phyloP scores from a whole-genome alignment of 768 basidiomycete species.

The Collybiopsis confluens region DNA sequence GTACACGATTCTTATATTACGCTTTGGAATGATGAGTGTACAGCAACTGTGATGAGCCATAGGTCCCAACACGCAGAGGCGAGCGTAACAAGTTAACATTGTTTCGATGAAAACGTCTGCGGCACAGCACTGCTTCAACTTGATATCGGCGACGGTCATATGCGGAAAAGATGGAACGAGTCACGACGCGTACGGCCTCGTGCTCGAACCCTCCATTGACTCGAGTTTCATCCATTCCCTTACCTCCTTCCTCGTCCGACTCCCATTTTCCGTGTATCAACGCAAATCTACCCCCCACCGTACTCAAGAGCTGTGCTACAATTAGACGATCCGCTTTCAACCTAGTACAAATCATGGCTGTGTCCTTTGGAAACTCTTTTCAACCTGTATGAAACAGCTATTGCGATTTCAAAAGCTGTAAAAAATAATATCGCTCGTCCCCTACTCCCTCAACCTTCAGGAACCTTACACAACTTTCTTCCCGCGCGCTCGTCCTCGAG shows the following conservation, averaged over 20 bases:
- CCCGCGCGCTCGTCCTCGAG: not conserved
- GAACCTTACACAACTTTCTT: not conserved
- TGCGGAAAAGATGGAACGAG: not conserved
- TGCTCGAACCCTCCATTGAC: not conserved
- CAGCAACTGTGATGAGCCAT: not conserved
- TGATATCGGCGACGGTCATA: not conserved
- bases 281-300: not conserved
- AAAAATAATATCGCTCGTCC: not conserved
- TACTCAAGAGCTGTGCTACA: not conserved
- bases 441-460: not conserved
- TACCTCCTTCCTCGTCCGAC: not conserved
- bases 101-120: conserved; percentile 1
- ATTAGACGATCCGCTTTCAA: not conserved
- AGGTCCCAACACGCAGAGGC: not conserved
- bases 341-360: not conserved
- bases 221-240: not conserved
- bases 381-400: not conserved
- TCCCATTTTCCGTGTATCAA: not conserved
- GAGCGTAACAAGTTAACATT: conserved; percentile 1
- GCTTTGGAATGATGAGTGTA: conserved; percentile 1
- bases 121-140: not conserved
- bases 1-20: not conserved
- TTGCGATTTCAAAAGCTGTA: not conserved
- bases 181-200: not conserved
- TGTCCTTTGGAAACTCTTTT: not conserved